Evolutionary conservation across 306 rosid genomes (phyloP).

Genomic region (Mimosa pudica): DNA sequence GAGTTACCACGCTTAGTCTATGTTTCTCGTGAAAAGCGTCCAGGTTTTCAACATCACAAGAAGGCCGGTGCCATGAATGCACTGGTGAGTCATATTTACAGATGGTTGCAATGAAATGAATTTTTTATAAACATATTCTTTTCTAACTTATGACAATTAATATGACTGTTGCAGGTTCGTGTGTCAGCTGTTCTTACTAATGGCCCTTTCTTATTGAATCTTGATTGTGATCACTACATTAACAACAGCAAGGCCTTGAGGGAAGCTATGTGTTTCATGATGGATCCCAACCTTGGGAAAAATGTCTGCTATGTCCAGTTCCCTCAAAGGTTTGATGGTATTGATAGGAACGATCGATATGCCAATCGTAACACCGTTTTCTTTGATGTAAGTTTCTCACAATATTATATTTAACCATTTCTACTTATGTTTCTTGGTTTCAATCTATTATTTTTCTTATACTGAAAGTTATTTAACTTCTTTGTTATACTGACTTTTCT

Average conservation of each 20-base stretch:
- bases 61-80: constrained; percentile 98
- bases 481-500: constrained; percentile 3
- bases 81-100: constrained; percentile 55
- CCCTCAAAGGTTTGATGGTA: constrained; percentile 92
- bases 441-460: constrained; percentile 10
- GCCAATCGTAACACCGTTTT: constrained; percentile 93
- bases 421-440: constrained; percentile 14
- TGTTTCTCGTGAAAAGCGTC: constrained; percentile 98
- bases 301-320: constrained; percentile 86
- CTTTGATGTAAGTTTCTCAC: constrained; percentile 73
- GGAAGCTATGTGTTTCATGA: constrained; percentile 91
- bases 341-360: constrained; percentile 86
- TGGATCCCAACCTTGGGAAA: constrained; percentile 95
- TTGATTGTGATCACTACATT: constrained; percentile 95
- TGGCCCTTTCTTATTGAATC: constrained; percentile 93
- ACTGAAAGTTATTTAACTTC: not conserved
- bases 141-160: not conserved
- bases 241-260: constrained; percentile 91
- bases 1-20: constrained; percentile 87
- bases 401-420: not conserved
- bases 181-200: constrained; percentile 91
- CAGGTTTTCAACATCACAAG: constrained; percentile 95
- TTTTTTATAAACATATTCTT: constrained; percentile 17
- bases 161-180: constrained; percentile 62
- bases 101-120: not conserved